phyloP scores from a whole-genome alignment of 352 stramenopile genomes.

The Thraustochytrium striatum region DNA sequence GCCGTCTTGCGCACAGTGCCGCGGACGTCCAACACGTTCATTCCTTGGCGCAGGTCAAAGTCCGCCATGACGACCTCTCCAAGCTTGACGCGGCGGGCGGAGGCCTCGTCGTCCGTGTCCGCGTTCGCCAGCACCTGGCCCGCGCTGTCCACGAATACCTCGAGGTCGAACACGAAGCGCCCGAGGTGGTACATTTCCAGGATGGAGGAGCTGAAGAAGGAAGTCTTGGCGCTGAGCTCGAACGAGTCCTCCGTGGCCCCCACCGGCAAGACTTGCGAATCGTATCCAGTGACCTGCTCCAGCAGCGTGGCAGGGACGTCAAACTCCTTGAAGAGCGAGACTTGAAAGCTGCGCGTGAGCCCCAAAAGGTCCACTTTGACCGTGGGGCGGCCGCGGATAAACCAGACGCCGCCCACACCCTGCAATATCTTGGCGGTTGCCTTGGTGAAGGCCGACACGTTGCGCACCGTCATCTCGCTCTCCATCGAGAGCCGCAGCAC shows the following conservation, averaged over 20 bases:
- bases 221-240: background rate
- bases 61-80: background rate
- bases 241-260: background rate
- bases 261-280: background rate
- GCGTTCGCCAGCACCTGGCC: background rate
- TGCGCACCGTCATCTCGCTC: background rate
- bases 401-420: background rate
- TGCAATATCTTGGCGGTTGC: background rate
- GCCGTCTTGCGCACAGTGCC: background rate
- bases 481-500: background rate
- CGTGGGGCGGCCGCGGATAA: background rate
- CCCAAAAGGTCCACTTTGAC: background rate
- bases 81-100: background rate
- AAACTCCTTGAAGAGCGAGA: background rate
- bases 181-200: background rate
- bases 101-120: background rate
- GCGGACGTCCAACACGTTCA: background rate
- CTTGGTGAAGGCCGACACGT: background rate
- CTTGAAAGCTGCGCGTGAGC: background rate
- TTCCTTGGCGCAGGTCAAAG: background rate
- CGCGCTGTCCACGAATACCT: background rate
- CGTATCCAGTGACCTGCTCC: background rate
- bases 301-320: background rate
- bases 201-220: background rate
- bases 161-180: background rate